Evolutionary conservation across 768 basidiomycete genomes (phyloP), one percentile per base, ranked within the genome.

Genomic region (Hemileccinum impolitum): DNA sequence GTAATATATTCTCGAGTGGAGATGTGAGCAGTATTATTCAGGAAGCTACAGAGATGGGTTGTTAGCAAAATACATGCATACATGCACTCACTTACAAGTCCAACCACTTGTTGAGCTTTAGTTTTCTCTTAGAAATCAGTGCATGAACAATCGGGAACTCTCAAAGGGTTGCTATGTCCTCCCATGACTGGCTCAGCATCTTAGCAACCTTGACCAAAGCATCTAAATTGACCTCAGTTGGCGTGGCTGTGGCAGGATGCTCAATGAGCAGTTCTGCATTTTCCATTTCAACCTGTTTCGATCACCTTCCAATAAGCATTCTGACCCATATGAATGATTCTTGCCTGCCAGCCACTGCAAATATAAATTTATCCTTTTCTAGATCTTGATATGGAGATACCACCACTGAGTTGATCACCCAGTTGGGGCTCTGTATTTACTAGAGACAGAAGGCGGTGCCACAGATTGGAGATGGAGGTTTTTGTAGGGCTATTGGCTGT

Each of bases 31-130:
- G 92, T 87, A 61, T 86, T 77, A 55, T 78, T 75, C 46, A 93
- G 67, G 73, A 92, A 93, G 64, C 90, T 92, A 54, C 18, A 13
- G 38, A 26, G 39, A 50, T 30, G 7, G 6, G 25, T 28, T 6
- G 26, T 56, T 12, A 54, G 48, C 47, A 44, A 48, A 41, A 42
- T 39, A 11, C 32, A 41, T 18, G 54, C 56, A 60, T 70, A 56
- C 57, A 66, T 55, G 58, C 61, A n/a, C 37, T 9, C 12, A 37
- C 90, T 66, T 62, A 92, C 90, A 87, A 93, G 69, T 91, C 90
- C 12, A 87, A 82, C 84, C 89, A 90, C 65, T 93, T 90, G 55
- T 92, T 88, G 43, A 92, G 72, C 59, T 87, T 84, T 42, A 92
- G 67, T 50, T 82, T 81, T 49, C 89, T 75, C 59, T 78, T 82